Evolutionary conservation across 1,284 basidiomycete genomes (phyloP).

Genomic region (Afroboletus lepidellus): DNA sequence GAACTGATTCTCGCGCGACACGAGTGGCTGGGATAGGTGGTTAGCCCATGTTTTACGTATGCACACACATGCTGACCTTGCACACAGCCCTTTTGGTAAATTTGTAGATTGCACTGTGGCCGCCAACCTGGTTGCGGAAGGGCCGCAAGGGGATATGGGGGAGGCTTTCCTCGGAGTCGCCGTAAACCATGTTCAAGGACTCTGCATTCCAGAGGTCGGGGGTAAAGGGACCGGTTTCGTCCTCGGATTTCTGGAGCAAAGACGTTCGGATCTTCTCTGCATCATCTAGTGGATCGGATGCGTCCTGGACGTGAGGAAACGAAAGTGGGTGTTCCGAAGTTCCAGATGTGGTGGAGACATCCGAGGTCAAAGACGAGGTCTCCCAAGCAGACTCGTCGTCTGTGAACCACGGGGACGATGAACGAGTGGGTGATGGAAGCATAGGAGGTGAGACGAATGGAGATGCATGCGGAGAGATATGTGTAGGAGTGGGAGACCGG

Average conservation of each 20-base stretch:
- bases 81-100: slow-evolving; percentile 98
- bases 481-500: slow-evolving; percentile 39
- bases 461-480: slow-evolving; percentile 19
- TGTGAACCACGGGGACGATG: slow-evolving; percentile 65
- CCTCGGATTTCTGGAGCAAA: slow-evolving; percentile 19
- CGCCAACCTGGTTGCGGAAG: slow-evolving; percentile 97
- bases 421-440: slow-evolving; percentile 37
- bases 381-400: slow-evolving; percentile 77
- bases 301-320: slow-evolving; percentile 11
- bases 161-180: slow-evolving; percentile 53
- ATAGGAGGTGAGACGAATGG: slow-evolving; percentile 21
- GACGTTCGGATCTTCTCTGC: slow-evolving; percentile 8
- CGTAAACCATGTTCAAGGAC: slow-evolving; percentile 42
- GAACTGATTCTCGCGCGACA: slow-evolving; percentile 95
- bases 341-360: slow-evolving; percentile 48
- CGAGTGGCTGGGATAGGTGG: slow-evolving; percentile 69
- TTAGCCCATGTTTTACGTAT: slow-evolving; percentile 22
- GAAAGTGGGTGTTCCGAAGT: slow-evolving; percentile 29
- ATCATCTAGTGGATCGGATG: slow-evolving; percentile 11
- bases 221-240: slow-evolving; percentile 16
- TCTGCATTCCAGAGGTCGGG: slow-evolving; percentile 39
- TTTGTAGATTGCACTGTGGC: slow-evolving; percentile 96
- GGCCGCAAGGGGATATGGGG: slow-evolving; percentile 95
- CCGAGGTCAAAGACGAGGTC: slow-evolving; percentile 60
- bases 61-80: slow-evolving; percentile 64